Evolutionary conservation across 2,329 filamentous ascomycete genomes (phyloP), one percentile per base, ranked within the genome.

Genomic region (Scytalidium sp.): DNA sequence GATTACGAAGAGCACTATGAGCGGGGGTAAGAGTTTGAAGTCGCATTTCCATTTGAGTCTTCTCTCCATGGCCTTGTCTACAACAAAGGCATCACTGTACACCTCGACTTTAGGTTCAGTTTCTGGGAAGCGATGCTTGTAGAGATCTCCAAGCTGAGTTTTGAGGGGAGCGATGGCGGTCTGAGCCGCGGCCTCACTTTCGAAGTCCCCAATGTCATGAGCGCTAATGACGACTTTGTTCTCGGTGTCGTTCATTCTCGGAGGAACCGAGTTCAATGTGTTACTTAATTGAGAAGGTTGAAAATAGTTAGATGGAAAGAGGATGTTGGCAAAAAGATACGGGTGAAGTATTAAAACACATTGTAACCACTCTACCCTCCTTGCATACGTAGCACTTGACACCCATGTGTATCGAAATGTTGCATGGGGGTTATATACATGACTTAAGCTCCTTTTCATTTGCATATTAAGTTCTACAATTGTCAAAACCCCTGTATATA

Each of bases 1-100:
- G 19, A 78, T 66, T 7, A 84, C 65, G 53, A 83, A 84, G 17
- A 85, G 72, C 1, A 83, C 60, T 3, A 78, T 75, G 56, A 84
- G 74, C 62, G 82, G 78, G 1, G 81, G 81, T 40, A 84, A 27
- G 11, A 59, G 42, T n/a, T 50, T 49, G 25, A 57, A 17, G 48
- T 59, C 57, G 36, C 41, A 47, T 43, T 59, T 59, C 27, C 47
- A 39, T 8, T 17, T 27, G 23, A 53, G 13, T 27, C n/a, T 48
- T 29, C 36, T 47, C 41, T 51, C 49, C 27, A 45, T 40, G 19
- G 45, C 39, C 20, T 23, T 21, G 23, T 43, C 39, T 43, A 29
- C 25, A 29, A 13, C 13, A 29, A 29, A 29, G 25, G 25, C 13
- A 29, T 29, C 25, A 29, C 13, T 13, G 13, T 29, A 13, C 13